phyloP scores from a whole-genome alignment of 2,329 filamentous ascomycete species.

The Chalara sp. region DNA sequence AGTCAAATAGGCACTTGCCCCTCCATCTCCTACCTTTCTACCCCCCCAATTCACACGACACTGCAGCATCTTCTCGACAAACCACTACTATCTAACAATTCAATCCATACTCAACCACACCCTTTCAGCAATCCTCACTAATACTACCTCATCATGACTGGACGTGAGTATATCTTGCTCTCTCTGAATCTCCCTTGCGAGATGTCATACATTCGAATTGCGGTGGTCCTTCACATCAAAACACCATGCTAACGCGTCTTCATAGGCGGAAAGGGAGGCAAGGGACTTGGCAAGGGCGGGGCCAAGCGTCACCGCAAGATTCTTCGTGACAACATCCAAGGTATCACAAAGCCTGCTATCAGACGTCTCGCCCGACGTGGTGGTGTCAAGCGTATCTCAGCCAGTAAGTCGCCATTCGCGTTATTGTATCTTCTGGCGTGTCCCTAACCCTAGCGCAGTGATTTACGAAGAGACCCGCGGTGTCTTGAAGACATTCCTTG shows the following conservation, averaged over 20 bases:
- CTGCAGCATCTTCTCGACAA: neutral
- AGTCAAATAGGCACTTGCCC: constrained; percentile 14
- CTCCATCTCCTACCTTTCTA: constrained; percentile 5
- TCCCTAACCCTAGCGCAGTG: constrained; percentile 54
- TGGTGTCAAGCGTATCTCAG: constrained; percentile 99
- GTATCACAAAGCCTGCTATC: constrained; percentile 98
- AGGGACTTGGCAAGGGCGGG: constrained; percentile 96
- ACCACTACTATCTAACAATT: constrained; percentile 4
- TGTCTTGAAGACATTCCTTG: constrained; percentile 79
- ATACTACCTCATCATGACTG: constrained; percentile 45
- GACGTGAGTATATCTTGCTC: constrained; percentile 39
- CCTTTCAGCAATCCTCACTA: constrained; percentile 1
- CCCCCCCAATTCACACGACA: constrained; percentile 5
- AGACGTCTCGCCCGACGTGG: constrained; percentile 97
- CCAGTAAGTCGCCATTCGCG: constrained; percentile 64
- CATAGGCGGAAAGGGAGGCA: constrained; percentile 58
- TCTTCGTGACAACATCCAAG: constrained; percentile 98
- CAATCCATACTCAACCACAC: constrained; percentile 3
- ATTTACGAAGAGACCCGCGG: constrained; percentile 79
- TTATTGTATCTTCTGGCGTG: constrained; percentile 34
- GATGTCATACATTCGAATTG: neutral
- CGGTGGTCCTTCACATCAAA: neutral
- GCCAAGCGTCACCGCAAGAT: constrained; percentile 99
- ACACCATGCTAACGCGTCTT: constrained; percentile 16
- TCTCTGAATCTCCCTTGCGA: neutral